Conservation (phyloP, 106 monocot genomes). For the Dendrobium huoshanense region DNA sequence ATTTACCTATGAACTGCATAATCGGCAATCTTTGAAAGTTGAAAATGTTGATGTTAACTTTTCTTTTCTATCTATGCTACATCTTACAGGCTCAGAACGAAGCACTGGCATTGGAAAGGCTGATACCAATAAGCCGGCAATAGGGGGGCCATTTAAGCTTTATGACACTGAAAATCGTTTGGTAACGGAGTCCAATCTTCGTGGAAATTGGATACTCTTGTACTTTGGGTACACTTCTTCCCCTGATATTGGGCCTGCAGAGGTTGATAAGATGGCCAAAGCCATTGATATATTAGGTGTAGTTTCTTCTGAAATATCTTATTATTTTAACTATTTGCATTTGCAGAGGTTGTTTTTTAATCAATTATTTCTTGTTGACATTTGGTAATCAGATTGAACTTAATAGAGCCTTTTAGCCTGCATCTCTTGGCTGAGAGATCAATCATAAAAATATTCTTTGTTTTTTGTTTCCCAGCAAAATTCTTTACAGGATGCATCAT, state of each 20-base stretch:
- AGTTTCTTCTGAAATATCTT: conserved; percentile 21
- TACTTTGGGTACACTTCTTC: conserved; percentile 98
- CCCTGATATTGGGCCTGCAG: conserved; percentile 81
- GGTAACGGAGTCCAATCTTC: conserved; percentile 67
- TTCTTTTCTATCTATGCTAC: not conserved
- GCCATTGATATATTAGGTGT: conserved; percentile 69
- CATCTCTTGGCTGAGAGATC: not conserved
- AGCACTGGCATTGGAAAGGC: conserved; percentile 14
- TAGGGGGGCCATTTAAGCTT: conserved; percentile 85
- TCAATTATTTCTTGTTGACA: not conserved
- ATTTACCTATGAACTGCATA: not conserved
- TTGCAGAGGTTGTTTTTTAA: not conserved
- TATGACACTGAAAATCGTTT: conserved; percentile 57
- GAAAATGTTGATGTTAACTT: not conserved
- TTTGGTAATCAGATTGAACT: not conserved
- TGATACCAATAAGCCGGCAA: conserved; percentile 55
- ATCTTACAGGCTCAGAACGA: conserved; percentile 36
- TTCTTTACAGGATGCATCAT: not conserved
- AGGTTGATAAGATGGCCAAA: conserved; percentile 78
- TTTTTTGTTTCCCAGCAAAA: not conserved
- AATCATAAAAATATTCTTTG: not conserved
- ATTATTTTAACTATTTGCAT: not conserved
- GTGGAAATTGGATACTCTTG: conserved; percentile 83
- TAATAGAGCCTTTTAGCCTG: not conserved
- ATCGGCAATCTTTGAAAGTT: not conserved